Base-by-base conservation (phyloP, 2,329 filamentous ascomycete genomes). In the Chrysosporium queenslandicum region DNA sequence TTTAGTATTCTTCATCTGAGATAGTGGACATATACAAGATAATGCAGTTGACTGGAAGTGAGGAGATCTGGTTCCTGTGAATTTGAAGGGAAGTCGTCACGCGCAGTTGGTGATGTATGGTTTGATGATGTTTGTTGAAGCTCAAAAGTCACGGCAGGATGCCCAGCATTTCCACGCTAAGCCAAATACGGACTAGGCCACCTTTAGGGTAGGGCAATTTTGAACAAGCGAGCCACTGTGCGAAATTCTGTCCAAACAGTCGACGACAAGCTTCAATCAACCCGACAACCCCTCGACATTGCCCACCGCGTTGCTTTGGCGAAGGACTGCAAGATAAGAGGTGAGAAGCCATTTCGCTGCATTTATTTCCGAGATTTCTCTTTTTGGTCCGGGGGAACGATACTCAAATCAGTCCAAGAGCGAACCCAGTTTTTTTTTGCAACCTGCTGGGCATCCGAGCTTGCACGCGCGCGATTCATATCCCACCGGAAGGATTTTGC, bases 221-320 rank as follows among this genome's bases (percentile, higher is more conserved):
- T 64, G 59, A 56, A 67, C 67, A 70, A 71, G 68, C 68, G 68
- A 70, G 66, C 64, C 63, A 70, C 67, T 69, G 61, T 68, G 68
- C 67, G 64, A 70, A 71, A 69, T 71, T 71, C 68, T 58, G 63
- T 60, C 62, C 66, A 59, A 34, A 60, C 58, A 30, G 53, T 58
- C 61, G 61, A 63, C 68, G 64, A 69, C 64, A 63, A 68, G 64
- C 63, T 64, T 61, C 64, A 62, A 65, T 65, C 61, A 59, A 63
- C 62, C 61, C 66, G 66, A 70, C 65, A 64, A 65, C 62, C 66
- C 63, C 65, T 63, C 68, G 63, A 63, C 64, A 56, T 65, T 50
- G 37, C 63, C 62, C 64, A 62, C 62, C 65, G 66, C 66, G 67
- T 67, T 60, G 58, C 67, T 66, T 63, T 67, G 68, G 69, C 70